A percentile compares a stretch with the other conserved stretches of the same genome.
Conservation (phyloP, 202 grass and related monocot species). For the Setaria italica region DNA sequence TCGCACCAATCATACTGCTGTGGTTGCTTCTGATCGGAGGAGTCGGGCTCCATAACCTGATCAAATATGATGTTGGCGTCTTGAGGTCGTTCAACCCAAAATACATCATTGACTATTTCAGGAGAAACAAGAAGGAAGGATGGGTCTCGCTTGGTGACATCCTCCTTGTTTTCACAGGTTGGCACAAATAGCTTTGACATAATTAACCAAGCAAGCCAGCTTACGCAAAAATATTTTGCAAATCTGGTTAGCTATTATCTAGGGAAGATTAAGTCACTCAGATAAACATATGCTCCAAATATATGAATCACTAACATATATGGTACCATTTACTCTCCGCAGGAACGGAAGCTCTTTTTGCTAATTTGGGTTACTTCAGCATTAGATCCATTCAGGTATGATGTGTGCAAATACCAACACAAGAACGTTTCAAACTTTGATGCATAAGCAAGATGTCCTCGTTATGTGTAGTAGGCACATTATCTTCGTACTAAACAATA, state of each 20-base stretch:
- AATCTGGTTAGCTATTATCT: neutral
- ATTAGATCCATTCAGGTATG: slow-evolving; percentile 52
- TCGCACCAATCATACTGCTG: slow-evolving; percentile 60
- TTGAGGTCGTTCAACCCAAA: slow-evolving; percentile 67
- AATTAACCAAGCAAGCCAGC: neutral
- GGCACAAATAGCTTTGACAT: neutral
- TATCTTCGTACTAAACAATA: neutral
- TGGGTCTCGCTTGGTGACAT: slow-evolving; percentile 72
- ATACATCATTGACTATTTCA: slow-evolving; percentile 68
- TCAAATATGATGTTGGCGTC: slow-evolving; percentile 57
- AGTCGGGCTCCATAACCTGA: slow-evolving; percentile 59
- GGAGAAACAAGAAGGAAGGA: slow-evolving; percentile 65
- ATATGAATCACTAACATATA: neutral
- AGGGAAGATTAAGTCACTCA: neutral
- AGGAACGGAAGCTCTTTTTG: slow-evolving; percentile 54
- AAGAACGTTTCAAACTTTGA: neutral
- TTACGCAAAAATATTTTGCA: neutral
- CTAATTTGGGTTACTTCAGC: slow-evolving; percentile 52
- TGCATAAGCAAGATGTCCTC: neutral
- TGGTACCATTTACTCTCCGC: neutral
- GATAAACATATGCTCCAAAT: neutral
- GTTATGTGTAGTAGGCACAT: neutral
- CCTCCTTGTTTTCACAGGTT: slow-evolving; percentile 72
- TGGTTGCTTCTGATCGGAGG: slow-evolving; percentile 61
- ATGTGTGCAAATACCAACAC: neutral